Conservation (phyloP, 2,329 filamentous ascomycete species). For the Macroventuria anomochaeta region DNA sequence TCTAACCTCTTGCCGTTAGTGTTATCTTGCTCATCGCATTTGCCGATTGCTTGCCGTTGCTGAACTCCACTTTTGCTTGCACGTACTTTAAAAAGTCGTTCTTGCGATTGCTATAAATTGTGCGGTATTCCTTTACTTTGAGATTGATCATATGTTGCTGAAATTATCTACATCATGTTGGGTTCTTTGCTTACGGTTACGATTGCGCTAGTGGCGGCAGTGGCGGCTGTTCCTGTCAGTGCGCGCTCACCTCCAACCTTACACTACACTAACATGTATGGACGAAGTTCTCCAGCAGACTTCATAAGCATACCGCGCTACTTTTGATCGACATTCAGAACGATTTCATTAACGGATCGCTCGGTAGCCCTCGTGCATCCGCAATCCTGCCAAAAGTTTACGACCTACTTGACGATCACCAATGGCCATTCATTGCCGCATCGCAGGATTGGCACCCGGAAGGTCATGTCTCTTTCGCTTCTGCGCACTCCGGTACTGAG, state of each 20-base stretch:
- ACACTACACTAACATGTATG: background rate
- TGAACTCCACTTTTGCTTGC: constrained; percentile 3
- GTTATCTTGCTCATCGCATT: background rate
- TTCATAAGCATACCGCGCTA: constrained; percentile 29
- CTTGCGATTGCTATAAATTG: background rate
- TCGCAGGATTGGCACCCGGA: constrained; percentile 35
- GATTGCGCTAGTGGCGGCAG: background rate
- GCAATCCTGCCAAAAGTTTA: constrained; percentile 31
- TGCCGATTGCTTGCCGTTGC: background rate
- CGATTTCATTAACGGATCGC: constrained; percentile 34
- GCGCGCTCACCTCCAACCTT: background rate
- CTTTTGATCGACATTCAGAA: constrained; percentile 37
- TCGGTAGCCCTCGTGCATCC: constrained; percentile 26
- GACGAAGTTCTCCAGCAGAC: constrained; percentile 22
- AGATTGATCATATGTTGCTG: background rate
- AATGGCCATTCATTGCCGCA: constrained; percentile 33
- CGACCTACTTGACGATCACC: constrained; percentile 29
- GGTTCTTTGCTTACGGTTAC: background rate
- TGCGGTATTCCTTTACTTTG: background rate
- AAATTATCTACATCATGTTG: background rate
- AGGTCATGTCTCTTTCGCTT: constrained; percentile 30
- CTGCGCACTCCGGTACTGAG: constrained; percentile 19
- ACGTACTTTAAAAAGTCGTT: background rate
- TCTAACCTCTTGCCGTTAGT: background rate
- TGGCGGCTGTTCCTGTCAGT: constrained; percentile 11